Evolutionary conservation across 2,329 filamentous ascomycete species (phyloP).

Genomic region (Arthrobotrys megalospora): DNA sequence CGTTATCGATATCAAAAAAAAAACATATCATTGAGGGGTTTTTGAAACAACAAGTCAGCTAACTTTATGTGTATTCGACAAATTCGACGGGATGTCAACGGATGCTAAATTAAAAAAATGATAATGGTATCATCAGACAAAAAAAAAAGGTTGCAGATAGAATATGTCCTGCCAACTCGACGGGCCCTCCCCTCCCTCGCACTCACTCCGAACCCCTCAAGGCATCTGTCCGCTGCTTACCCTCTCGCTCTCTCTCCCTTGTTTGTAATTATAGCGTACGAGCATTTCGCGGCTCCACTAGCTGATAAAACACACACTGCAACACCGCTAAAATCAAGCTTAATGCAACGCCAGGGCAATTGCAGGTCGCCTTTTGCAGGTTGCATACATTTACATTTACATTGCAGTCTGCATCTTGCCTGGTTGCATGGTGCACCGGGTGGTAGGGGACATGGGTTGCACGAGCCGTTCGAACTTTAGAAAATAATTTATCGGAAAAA

Average conservation of each 20-base stretch:
- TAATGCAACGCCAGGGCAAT: slow-evolving; percentile 24
- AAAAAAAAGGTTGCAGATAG: neutral
- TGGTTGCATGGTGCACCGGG: slow-evolving; percentile 31
- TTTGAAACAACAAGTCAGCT: slow-evolving; percentile 31
- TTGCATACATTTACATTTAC: slow-evolving; percentile 29
- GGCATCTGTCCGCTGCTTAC: slow-evolving; percentile 13
- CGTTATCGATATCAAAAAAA: slow-evolving; percentile 20
- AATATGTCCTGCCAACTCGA: slow-evolving; percentile 9
- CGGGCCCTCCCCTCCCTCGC: neutral
- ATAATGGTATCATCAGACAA: slow-evolving; percentile 17
- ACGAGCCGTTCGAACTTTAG: slow-evolving; percentile 14
- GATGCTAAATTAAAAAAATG: neutral
- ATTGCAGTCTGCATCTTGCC: slow-evolving; percentile 35
- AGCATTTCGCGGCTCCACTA: neutral
- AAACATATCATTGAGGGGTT: slow-evolving; percentile 17
- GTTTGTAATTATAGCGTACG: neutral
- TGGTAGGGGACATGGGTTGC: slow-evolving; percentile 16
- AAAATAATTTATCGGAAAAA: neutral
- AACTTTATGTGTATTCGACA: slow-evolving; percentile 1
- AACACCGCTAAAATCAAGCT: slow-evolving; percentile 17
- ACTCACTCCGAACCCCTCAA: slow-evolving; percentile 20
- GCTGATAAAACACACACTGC: neutral
- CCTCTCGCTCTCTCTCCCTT: neutral
- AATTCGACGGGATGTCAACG: slow-evolving; percentile 4
- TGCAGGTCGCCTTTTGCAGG: slow-evolving; percentile 33